Evolutionary conservation across 345 rosid genomes (phyloP).

Genomic region (Camelina laxa): DNA sequence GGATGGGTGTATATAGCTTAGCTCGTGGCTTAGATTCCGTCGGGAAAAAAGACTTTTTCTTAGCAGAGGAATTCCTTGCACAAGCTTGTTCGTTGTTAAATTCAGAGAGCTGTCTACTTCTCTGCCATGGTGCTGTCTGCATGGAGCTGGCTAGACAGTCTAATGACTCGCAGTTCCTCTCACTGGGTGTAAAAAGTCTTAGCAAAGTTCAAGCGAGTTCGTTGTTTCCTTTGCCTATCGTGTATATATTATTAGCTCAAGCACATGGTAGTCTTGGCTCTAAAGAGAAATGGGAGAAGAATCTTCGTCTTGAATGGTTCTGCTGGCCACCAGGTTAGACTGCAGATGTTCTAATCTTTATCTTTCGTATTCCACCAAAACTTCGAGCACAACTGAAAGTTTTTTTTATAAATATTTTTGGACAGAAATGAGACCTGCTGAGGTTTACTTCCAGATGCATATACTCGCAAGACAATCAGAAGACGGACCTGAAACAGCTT

Average conservation of each 20-base stretch:
- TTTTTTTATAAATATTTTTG: not conserved
- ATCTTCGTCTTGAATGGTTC: conserved; percentile 82
- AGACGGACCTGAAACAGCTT: conserved; percentile 43
- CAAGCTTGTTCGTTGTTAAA: conserved; percentile 64
- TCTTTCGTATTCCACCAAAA: not conserved
- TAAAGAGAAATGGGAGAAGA: conserved; percentile 73
- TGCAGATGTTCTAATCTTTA: not conserved
- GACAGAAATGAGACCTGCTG: conserved; percentile 91
- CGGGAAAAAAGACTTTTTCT: conserved; percentile 54
- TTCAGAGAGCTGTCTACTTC: conserved; percentile 70
- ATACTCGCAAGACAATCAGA: conserved; percentile 65
- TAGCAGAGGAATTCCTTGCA: conserved; percentile 66
- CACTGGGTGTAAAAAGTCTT: conserved; percentile 70
- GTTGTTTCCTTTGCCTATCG: conserved; percentile 62
- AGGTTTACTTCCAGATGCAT: conserved; percentile 91
- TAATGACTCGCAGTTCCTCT: conserved; percentile 57
- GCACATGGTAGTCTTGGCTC: conserved; percentile 90
- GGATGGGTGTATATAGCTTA: conserved; percentile 65
- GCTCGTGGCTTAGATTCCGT: conserved; percentile 62
- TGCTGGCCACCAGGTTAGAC: conserved; percentile 90
- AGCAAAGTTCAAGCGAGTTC: conserved; percentile 57
- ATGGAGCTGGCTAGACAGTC: conserved; percentile 75
- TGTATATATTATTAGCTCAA: conserved; percentile 76
- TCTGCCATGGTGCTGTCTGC: conserved; percentile 80
- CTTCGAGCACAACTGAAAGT: not conserved